A percentile compares a stretch with the other conserved stretches of the same genome.
These are phyloP conservation scores for Paraconiothyrium sp. DNA, from an alignment of 2,329 filamentous ascomycete genomes.

Conservation along the genomic window DNA sequence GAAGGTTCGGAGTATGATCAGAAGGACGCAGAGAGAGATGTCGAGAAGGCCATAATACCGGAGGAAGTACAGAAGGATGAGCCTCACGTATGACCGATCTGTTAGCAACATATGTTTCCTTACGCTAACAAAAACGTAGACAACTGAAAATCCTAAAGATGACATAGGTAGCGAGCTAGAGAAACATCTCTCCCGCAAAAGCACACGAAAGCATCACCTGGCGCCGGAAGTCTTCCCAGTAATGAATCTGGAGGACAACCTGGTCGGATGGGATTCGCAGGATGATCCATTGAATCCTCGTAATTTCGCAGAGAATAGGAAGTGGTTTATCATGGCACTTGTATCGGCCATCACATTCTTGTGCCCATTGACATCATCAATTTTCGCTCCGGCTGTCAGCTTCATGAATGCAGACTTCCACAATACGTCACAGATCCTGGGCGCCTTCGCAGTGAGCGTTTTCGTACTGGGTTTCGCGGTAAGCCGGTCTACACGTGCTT, in stretches of 20 bases:
- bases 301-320: slow-evolving; percentile 39
- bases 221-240: slow-evolving; percentile 41
- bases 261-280: slow-evolving; percentile 49
- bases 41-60: slow-evolving; percentile 27
- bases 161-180: slow-evolving; percentile 39
- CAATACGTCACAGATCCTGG: slow-evolving; percentile 43
- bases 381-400: slow-evolving; percentile 46
- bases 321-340: slow-evolving; percentile 40
- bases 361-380: slow-evolving; percentile 48
- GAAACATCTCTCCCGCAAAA: slow-evolving; percentile 43
- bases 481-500: slow-evolving; percentile 12
- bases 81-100: slow-evolving; percentile 20
- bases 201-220: slow-evolving; percentile 38
- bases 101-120: not conserved
- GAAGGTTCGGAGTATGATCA: slow-evolving; percentile 34
- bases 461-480: slow-evolving; percentile 48
- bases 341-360: slow-evolving; percentile 46
- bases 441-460: slow-evolving; percentile 45
- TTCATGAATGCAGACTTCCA: slow-evolving; percentile 44
- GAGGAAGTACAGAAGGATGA: slow-evolving; percentile 16
- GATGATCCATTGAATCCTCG: slow-evolving; percentile 45
- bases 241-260: slow-evolving; percentile 43
- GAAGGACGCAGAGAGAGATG: slow-evolving; percentile 2
- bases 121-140: slow-evolving; percentile 19
- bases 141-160: slow-evolving; percentile 22